A percentile compares a stretch with the other conserved stretches of the same genome.
phyloP scores from a whole-genome alignment of 164 flowering plant genomes.

The Akebia trifoliata region DNA sequence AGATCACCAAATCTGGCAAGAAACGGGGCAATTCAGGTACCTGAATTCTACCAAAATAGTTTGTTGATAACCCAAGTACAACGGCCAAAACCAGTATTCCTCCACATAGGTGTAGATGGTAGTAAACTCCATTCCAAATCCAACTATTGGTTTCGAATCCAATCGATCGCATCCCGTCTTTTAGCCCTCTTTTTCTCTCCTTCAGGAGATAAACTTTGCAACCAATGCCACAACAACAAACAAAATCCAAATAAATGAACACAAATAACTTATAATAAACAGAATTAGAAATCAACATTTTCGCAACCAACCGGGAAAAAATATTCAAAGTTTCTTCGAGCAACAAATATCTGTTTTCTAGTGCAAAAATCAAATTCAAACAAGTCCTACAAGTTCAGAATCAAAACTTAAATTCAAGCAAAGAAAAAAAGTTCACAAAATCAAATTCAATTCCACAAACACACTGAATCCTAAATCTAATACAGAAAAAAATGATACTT shows the following conservation, averaged over 20 bases:
- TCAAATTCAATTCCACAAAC: too few relatives aligned
- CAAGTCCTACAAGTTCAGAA: too few relatives aligned
- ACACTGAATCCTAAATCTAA: too few relatives aligned
- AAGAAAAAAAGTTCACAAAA: too few relatives aligned
- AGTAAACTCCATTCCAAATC: slow-evolving; percentile 73
- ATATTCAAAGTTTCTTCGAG: too few relatives aligned
- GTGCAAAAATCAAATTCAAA: too few relatives aligned
- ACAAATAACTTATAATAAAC: background rate
- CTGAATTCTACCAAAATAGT: slow-evolving; percentile 62
- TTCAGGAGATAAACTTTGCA: slow-evolving; percentile 9
- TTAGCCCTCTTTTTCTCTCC: background rate
- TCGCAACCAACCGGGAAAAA: too few relatives aligned
- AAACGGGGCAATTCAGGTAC: slow-evolving; percentile 39
- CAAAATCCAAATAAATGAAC: background rate
- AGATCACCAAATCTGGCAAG: slow-evolving; percentile 44
- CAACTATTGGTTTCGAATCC: slow-evolving; percentile 59
- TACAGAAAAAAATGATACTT: too few relatives aligned
- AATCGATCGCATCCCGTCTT: slow-evolving; percentile 28
- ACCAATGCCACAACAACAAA: background rate
- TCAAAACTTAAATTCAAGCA: too few relatives aligned
- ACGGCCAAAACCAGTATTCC: slow-evolving; percentile 83
- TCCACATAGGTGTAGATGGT: slow-evolving; percentile 64
- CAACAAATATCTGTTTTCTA: too few relatives aligned
- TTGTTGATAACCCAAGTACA: slow-evolving; percentile 67
- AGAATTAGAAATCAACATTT: slow-evolving; percentile 2